phyloP scores from a whole-genome alignment of 2,329 filamentous ascomycete genomes.

The Alternaria brassicae region DNA sequence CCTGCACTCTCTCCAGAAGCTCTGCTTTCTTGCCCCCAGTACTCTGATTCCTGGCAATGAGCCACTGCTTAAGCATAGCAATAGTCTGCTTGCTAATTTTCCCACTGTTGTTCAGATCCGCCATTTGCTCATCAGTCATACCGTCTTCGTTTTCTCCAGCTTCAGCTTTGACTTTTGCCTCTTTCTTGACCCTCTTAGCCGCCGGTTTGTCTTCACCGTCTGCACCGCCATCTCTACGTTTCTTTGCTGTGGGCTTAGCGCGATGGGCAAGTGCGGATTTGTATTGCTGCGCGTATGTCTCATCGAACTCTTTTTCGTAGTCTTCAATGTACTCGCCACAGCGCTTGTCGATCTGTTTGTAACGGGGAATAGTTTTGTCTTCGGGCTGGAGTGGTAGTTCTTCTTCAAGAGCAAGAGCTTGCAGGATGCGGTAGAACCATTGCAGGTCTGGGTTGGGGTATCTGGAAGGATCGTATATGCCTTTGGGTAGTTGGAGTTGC shows the following conservation, averaged over 20 bases:
- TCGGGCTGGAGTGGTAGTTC: slow-evolving; percentile 77
- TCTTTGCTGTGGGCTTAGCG: slow-evolving; percentile 50
- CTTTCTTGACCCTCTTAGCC: slow-evolving; percentile 39
- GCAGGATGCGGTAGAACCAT: slow-evolving; percentile 96
- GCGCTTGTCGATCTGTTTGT: slow-evolving; percentile 84
- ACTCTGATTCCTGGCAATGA: slow-evolving; percentile 34
- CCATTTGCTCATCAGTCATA: slow-evolving; percentile 55
- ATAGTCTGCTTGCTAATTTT: slow-evolving; percentile 53
- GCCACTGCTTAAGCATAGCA: slow-evolving; percentile 43
- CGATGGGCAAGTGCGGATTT: slow-evolving; percentile 52
- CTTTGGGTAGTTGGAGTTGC: slow-evolving; percentile 87
- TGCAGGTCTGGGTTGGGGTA: slow-evolving; percentile 94
- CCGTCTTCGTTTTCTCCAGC: slow-evolving; percentile 31
- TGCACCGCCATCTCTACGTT: slow-evolving; percentile 48
- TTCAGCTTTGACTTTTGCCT: slow-evolving; percentile 33
- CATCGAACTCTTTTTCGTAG: slow-evolving; percentile 74
- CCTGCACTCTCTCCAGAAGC: slow-evolving; percentile 45
- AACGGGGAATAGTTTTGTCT: slow-evolving; percentile 85
- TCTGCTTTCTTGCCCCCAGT: slow-evolving; percentile 48
- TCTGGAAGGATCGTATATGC: slow-evolving; percentile 79
- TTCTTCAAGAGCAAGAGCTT: slow-evolving; percentile 89
- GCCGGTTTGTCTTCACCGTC: slow-evolving; percentile 25
- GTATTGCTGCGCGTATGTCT: slow-evolving; percentile 58
- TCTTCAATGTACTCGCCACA: slow-evolving; percentile 79
- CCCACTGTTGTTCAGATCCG: slow-evolving; percentile 52